phyloP scores from a whole-genome alignment of 768 basidiomycete species.

The Boletus eberwhitei region DNA sequence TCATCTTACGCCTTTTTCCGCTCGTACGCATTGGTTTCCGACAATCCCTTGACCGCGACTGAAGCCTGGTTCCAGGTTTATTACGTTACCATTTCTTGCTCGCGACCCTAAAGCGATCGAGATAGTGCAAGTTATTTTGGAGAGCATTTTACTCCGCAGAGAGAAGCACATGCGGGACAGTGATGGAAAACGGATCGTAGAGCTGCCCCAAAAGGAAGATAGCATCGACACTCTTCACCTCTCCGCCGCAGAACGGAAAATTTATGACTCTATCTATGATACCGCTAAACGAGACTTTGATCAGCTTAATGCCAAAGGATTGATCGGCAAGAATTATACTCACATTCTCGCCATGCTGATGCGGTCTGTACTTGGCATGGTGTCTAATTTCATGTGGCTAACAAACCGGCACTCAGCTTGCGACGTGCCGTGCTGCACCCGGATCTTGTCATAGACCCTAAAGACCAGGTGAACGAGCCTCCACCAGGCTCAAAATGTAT shows the following conservation, averaged over 20 bases:
- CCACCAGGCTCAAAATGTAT: constrained; percentile 37
- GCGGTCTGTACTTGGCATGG: constrained; percentile 50
- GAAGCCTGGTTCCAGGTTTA: constrained; percentile 52
- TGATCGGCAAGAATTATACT: constrained; percentile 76
- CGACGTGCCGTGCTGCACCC: constrained; percentile 94
- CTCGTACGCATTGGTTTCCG: constrained; percentile 48
- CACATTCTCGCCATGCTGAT: constrained; percentile 94
- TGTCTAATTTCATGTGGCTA: background rate
- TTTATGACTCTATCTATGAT: constrained; percentile 84
- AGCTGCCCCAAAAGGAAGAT: constrained; percentile 84
- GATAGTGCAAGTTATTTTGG: constrained; percentile 91
- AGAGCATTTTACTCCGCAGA: constrained; percentile 80
- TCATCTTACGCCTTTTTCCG: constrained; percentile 86
- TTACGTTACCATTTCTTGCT: constrained; percentile 87
- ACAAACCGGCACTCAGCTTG: constrained; percentile 45
- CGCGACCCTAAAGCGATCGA: constrained; percentile 92
- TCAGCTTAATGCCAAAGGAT: constrained; percentile 71
- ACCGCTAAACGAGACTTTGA: constrained; percentile 81
- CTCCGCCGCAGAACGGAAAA: constrained; percentile 72
- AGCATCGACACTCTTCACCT: constrained; percentile 75
- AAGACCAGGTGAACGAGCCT: constrained; percentile 37
- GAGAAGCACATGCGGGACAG: constrained; percentile 91
- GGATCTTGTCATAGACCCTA: constrained; percentile 63
- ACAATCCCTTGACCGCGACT: background rate
- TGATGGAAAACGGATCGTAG: constrained; percentile 84